Conservation (phyloP, 2,329 filamentous ascomycete species). For the Alternaria gaisen region DNA sequence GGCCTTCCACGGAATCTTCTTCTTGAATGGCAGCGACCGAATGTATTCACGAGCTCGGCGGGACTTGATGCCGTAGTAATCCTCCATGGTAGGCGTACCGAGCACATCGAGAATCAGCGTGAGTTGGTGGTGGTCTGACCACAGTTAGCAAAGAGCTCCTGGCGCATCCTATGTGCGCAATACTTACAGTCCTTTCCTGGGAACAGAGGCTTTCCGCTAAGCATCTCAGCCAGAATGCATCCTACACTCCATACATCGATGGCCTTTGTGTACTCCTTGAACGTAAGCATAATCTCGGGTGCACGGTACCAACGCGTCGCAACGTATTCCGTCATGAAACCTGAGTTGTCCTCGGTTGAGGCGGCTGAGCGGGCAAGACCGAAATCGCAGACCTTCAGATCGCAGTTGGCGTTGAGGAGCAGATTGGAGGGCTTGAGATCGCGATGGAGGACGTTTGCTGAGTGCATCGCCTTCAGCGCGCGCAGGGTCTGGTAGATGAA, state of each 20-base stretch:
- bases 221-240: slow-evolving; percentile 97
- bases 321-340: slow-evolving; percentile 99
- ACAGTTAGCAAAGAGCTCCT: slow-evolving; percentile 11
- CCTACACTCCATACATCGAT: slow-evolving; percentile 99
- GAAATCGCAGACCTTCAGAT: slow-evolving; percentile 99
- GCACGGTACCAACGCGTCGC: slow-evolving; percentile 99
- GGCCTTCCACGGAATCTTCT: slow-evolving; percentile 97
- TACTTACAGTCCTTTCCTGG: slow-evolving; percentile 94
- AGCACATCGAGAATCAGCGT: slow-evolving; percentile 97
- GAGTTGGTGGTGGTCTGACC: slow-evolving; percentile 90
- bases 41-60: slow-evolving; percentile 97
- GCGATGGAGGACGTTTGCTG: slow-evolving; percentile 95
- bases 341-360: slow-evolving; percentile 98
- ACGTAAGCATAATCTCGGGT: slow-evolving; percentile 99
- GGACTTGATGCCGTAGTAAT: slow-evolving; percentile 99
- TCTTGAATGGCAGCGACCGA: slow-evolving; percentile 97
- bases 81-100: slow-evolving; percentile 98
- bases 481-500: slow-evolving; percentile 99
- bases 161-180: neutral
- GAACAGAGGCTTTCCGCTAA: slow-evolving; percentile 97
- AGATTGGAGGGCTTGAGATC: slow-evolving; percentile 98
- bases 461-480: slow-evolving; percentile 98
- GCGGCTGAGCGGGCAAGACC: slow-evolving; percentile 94
- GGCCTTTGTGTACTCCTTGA: slow-evolving; percentile 99
- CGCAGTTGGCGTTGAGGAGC: slow-evolving; percentile 96